These are phyloP conservation scores for Metschnikowia kunwiensis DNA, from an alignment of 805 yeast species.

Conservation along the genomic window DNA sequence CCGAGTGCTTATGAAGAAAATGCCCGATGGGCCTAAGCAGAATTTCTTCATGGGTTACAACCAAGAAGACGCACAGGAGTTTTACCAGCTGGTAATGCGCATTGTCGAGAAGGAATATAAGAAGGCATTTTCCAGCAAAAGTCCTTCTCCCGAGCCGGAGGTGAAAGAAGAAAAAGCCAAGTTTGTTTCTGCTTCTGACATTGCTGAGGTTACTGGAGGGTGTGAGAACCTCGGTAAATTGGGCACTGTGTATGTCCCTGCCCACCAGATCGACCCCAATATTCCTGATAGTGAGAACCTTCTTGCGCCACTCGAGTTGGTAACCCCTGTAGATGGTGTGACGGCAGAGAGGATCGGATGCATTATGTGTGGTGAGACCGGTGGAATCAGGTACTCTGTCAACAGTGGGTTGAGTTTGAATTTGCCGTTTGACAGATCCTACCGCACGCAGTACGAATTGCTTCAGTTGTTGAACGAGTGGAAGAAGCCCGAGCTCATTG, in stretches of 20 bases:
- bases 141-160: conserved; percentile 25
- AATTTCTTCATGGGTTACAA: conserved; percentile 79
- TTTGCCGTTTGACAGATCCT: conserved; percentile 49
- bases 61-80: conserved; percentile 97
- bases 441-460: conserved; percentile 37
- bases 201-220: conserved; percentile 32
- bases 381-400: conserved; percentile 83
- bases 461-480: conserved; percentile 59
- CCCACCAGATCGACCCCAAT: conserved; percentile 74
- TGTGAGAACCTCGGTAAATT: conserved; percentile 51
- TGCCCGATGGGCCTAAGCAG: conserved; percentile 77
- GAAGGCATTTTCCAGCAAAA: conserved; percentile 21
- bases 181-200: conserved; percentile 22
- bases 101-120: conserved; percentile 60
- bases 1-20: conserved; percentile 53
- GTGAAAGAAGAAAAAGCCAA: conserved; percentile 15
- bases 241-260: conserved; percentile 69
- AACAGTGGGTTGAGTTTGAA: conserved; percentile 71
- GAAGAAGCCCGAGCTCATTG: conserved; percentile 79
- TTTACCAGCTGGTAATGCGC: conserved; percentile 74
- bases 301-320: conserved; percentile 51
- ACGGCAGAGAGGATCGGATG: conserved; percentile 90
- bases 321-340: conserved; percentile 91
- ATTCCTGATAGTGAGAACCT: conserved; percentile 41
- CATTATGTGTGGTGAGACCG: conserved; percentile 85